Conservation (phyloP, 2,329 filamentous ascomycete species). For the Aspergillus ustus region DNA sequence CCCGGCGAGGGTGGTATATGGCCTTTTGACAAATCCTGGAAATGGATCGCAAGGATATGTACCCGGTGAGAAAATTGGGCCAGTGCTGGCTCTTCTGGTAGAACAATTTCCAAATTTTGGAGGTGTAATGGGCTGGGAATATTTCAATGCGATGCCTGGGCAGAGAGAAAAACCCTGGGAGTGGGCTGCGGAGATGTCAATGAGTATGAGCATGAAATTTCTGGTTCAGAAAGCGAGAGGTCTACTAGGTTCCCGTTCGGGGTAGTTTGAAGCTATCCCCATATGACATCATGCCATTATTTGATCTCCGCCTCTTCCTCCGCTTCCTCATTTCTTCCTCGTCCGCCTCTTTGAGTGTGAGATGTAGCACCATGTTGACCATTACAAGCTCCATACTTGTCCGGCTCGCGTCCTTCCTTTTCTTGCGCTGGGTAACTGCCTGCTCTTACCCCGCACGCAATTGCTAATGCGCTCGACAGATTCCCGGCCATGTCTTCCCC, state of each 20-base stretch:
- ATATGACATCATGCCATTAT: slow-evolving; percentile 19
- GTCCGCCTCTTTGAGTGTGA: not conserved
- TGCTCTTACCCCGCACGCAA: not conserved
- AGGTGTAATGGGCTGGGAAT: slow-evolving; percentile 94
- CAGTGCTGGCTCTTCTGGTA: slow-evolving; percentile 61
- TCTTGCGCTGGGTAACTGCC: slow-evolving; percentile 50
- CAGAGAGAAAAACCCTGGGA: slow-evolving; percentile 69
- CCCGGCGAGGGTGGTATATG: slow-evolving; percentile 74
- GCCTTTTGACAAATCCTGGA: slow-evolving; percentile 76
- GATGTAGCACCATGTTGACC: slow-evolving; percentile 35
- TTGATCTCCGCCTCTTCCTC: slow-evolving; percentile 2
- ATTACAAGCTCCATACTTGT: slow-evolving; percentile 43
- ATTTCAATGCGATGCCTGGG: slow-evolving; percentile 79
- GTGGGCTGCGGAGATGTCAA: slow-evolving; percentile 74
- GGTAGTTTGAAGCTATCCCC: slow-evolving; percentile 19
- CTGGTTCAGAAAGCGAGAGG: slow-evolving; percentile 39
- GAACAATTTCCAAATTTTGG: slow-evolving; percentile 72
- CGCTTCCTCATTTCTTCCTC: not conserved
- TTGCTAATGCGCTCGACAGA: slow-evolving; percentile 32
- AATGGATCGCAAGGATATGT: slow-evolving; percentile 72
- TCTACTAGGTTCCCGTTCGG: slow-evolving; percentile 25
- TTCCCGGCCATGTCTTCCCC: slow-evolving; percentile 43
- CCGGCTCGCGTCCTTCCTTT: slow-evolving; percentile 43
- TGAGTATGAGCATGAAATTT: slow-evolving; percentile 50
- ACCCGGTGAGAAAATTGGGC: slow-evolving; percentile 59